A percentile compares a stretch with the other conserved stretches of the same genome.
Evolutionary conservation across 139 green algal genomes (phyloP).

Genomic region (Penium margaritaceum): DNA sequence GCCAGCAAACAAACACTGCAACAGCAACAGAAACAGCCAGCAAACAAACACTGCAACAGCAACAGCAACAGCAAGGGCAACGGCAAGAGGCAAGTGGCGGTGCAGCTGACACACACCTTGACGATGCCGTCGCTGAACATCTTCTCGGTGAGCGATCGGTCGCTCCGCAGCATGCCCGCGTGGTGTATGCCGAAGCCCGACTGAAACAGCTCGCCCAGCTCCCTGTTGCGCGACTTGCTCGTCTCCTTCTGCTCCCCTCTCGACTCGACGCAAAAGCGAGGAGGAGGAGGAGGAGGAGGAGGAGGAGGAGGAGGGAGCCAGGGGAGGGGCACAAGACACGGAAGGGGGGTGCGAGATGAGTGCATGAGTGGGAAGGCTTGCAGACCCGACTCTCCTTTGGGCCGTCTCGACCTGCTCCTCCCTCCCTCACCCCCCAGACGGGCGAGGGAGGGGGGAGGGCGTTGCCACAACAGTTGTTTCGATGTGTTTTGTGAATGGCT

Average conservation of each 20-base stretch:
- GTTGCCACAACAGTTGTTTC: too few species aligned
- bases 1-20: too few species aligned
- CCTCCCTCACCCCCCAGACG: too few species aligned
- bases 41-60: too few species aligned
- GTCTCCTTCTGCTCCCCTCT: conserved; percentile 63
- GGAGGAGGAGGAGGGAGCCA: conserved; percentile 19
- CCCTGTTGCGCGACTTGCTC: conserved; percentile 73
- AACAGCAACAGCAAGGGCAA: too few species aligned
- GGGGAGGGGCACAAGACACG: background rate
- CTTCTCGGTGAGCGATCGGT: conserved; percentile 83
- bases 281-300: too few species aligned
- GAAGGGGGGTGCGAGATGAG: conserved; percentile 1
- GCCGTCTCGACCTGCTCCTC: too few species aligned
- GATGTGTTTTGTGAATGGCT: too few species aligned
- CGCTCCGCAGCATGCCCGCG: conserved; percentile 85
- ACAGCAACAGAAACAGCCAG: background rate
- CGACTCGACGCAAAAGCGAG: background rate
- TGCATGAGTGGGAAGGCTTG: too few species aligned
- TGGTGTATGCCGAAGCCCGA: conserved; percentile 70
- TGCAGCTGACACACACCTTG: too few species aligned
- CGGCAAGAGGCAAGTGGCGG: too few species aligned
- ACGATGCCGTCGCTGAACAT: conserved; percentile 77
- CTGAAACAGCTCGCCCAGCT: conserved; percentile 72
- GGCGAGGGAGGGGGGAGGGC: background rate
- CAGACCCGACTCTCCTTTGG: too few species aligned